Percentiles rank a stretch among this genome's conserved stretches.
Conservation (phyloP, 805 yeast species). For the Ogataea chonburiensis region DNA sequence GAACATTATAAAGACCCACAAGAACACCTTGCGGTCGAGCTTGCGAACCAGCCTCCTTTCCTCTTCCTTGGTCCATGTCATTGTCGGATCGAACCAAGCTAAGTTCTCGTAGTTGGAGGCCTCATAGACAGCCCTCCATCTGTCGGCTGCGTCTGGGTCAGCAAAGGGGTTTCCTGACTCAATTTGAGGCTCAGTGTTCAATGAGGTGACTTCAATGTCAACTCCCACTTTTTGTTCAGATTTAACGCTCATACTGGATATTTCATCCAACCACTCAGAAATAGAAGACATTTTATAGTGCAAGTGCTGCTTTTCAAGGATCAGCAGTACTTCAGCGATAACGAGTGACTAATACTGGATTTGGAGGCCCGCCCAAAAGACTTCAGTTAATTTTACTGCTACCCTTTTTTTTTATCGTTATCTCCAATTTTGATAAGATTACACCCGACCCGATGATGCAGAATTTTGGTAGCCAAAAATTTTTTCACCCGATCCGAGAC, state of each 20-base stretch:
- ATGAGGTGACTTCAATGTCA: too few species aligned
- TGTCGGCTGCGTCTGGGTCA: constrained; percentile 35
- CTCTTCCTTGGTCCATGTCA: constrained; percentile 37
- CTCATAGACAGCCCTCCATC: constrained; percentile 35
- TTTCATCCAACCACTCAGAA: background rate
- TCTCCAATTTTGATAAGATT: background rate
- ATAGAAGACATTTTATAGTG: background rate
- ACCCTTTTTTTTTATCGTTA: too few species aligned
- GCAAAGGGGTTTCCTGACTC: constrained; percentile 17
- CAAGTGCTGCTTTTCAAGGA: background rate
- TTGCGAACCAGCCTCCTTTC: constrained; percentile 48
- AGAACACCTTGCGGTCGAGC: constrained; percentile 52
- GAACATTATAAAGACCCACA: constrained; percentile 59
- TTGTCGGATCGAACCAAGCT: constrained; percentile 36
- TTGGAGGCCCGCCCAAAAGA: too few species aligned
- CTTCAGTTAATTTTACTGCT: too few species aligned
- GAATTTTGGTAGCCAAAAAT: background rate
- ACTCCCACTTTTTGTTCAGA: too few species aligned
- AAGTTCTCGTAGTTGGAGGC: constrained; percentile 36
- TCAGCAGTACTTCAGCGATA: too few species aligned
- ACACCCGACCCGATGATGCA: constrained; percentile 2
- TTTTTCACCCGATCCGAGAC: constrained; percentile 1
- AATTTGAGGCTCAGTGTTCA: constrained; percentile 2
- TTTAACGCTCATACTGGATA: background rate
- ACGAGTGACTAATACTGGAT: too few species aligned